Evolutionary conservation across 2,329 filamentous ascomycete species (phyloP), one percentile per base, ranked within the genome.

Genomic region (Phaeosphaeria sp.): DNA sequence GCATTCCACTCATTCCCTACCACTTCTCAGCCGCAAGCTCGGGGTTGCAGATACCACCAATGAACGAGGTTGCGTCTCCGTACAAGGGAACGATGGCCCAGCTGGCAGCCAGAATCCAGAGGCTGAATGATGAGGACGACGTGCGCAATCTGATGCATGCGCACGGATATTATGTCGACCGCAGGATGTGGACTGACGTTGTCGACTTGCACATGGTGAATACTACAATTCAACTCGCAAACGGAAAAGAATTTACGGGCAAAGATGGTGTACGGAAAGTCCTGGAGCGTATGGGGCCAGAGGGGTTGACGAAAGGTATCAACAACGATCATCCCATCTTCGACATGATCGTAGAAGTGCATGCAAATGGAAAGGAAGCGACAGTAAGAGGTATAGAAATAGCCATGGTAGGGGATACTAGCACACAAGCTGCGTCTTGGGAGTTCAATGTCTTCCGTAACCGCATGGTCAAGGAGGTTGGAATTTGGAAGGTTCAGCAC

Each of bases 321-420:
- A 63, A 66, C 41, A 72, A 69, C 46, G 67, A 69, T 33, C 65
- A 69, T 52, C 64, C 58, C 1, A 69, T 70, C 51, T 68, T 72
- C 46, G 66, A 67, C 41, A 56, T 66, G 59, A 62, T 72, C 30
- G 30, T 36, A 13, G 30, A 18, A 2, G 58, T 72, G 4, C 22
- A 55, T 15, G 20, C 49, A 3, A 58, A 65, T 25, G 66, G 66
- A 1, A 46, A 52, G 23, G 57, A 62, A 54, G 67, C 66, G 2
- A 52, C 62, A 20, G 61, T 59, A 11, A 59, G 68, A 25, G 68
- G 68, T 0, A 58, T 68, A 18, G 66, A 72, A 50, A 61, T 70
- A 33, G 64, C 49, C 10, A 70, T 70, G 68, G 20, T 68, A 13
- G 68, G 67, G 6, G 53, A 70, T 54, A 54, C 63, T 7, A 68